phyloP scores from a whole-genome alignment of 305 asterid species.

The Rubia balearica region DNA sequence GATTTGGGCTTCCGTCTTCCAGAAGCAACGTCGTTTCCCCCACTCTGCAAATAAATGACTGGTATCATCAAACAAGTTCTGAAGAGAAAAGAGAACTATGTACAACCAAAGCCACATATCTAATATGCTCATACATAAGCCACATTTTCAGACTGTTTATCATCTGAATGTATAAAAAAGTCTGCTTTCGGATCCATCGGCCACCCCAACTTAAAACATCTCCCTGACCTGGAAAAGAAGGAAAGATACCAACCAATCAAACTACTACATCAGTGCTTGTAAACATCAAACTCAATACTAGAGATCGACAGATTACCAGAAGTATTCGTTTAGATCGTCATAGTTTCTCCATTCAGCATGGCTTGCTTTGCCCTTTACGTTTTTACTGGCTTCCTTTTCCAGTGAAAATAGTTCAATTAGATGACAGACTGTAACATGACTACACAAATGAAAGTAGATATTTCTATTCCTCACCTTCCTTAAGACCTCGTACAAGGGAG shows the following conservation, averaged over 20 bases:
- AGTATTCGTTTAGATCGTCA: constrained; percentile 93
- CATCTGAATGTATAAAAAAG: constrained; percentile 74
- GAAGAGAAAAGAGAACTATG: neutral
- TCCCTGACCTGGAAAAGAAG: constrained; percentile 51
- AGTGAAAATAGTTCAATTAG: constrained; percentile 22
- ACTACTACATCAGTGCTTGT: constrained; percentile 6
- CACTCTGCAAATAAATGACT: constrained; percentile 37
- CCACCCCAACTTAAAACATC: constrained; percentile 85
- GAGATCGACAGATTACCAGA: constrained; percentile 55
- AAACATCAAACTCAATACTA: constrained; percentile 14
- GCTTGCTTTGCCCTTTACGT: constrained; percentile 80
- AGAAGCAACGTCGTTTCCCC: constrained; percentile 34
- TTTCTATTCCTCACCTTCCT: constrained; percentile 44
- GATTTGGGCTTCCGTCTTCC: constrained; percentile 89
- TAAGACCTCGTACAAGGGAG: constrained; percentile 80
- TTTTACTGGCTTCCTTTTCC: constrained; percentile 89
- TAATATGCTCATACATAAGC: constrained; percentile 27
- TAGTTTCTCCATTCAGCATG: constrained; percentile 98
- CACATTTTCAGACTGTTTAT: constrained; percentile 36
- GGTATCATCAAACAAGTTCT: constrained; percentile 14
- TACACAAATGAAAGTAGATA: constrained; percentile 9
- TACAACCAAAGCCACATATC: neutral
- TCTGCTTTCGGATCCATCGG: constrained; percentile 71
- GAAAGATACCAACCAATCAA: constrained; percentile 10
- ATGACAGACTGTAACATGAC: neutral